Conservation (phyloP, 495 filamentous ascomycete species). For the Letharia columbiana region DNA sequence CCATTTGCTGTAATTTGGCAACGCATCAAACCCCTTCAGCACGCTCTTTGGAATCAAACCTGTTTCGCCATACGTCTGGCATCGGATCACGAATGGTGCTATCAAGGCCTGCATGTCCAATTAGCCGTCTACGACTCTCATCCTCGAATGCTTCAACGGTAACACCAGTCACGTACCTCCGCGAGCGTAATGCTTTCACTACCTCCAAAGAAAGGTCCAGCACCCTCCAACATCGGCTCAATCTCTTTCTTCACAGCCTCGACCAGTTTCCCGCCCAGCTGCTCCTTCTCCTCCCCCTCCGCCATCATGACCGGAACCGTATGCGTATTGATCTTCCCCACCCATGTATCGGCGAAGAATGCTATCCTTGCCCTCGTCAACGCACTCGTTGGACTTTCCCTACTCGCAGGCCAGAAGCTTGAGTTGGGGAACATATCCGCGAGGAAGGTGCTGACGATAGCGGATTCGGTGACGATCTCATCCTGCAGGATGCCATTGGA, state of each 20-base stretch:
- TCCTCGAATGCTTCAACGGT: not conserved
- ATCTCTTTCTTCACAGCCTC: constrained; percentile 60
- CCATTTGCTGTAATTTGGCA: constrained; percentile 21
- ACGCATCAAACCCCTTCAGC: constrained; percentile 13
- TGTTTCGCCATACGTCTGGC: constrained; percentile 2
- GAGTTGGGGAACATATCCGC: constrained; percentile 48
- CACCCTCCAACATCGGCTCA: constrained; percentile 58
- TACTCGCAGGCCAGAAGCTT: constrained; percentile 30
- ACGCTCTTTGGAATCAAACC: constrained; percentile 17
- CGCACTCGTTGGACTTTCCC: constrained; percentile 29
- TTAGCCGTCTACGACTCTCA: not conserved
- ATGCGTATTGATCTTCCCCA: constrained; percentile 48
- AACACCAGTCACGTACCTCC: constrained; percentile 47
- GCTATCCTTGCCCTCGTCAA: constrained; percentile 57
- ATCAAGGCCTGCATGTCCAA: constrained; percentile 15
- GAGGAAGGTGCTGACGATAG: constrained; percentile 69
- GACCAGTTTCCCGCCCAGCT: constrained; percentile 33
- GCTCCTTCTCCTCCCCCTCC: constrained; percentile 34
- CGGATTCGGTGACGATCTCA: constrained; percentile 62
- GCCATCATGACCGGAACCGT: constrained; percentile 39
- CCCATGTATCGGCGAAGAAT: constrained; percentile 73
- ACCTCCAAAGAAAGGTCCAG: constrained; percentile 74
- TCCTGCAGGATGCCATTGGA: constrained; percentile 40
- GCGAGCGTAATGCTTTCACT: constrained; percentile 64
- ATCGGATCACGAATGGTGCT: constrained; percentile 20